These are phyloP conservation scores for Kodamaea arcana DNA, from an alignment of 1,139 yeast genomes.

Conservation along the genomic window DNA sequence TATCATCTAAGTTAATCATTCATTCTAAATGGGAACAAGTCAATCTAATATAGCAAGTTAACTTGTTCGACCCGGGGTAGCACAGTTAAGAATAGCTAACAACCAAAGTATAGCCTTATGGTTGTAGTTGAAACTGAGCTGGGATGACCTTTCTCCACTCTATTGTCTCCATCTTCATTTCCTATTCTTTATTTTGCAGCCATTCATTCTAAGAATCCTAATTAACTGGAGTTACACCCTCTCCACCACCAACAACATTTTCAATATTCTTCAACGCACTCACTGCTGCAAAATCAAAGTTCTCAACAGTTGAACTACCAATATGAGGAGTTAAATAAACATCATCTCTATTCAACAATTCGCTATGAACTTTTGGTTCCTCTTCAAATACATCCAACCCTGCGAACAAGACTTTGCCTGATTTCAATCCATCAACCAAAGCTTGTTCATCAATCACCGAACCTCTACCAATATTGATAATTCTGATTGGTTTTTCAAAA, in stretches of 20 bases:
- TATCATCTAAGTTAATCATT: too few relatives aligned
- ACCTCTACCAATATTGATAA: slow-evolving; percentile 25
- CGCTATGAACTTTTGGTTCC: slow-evolving; percentile 20
- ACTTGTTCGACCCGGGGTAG: too few relatives aligned
- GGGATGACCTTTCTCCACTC: too few relatives aligned
- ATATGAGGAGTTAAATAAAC: slow-evolving; percentile 24
- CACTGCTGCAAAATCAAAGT: slow-evolving; percentile 20
- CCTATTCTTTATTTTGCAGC: too few relatives aligned
- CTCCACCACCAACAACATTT: slow-evolving; percentile 28
- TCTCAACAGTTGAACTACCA: slow-evolving; percentile 22
- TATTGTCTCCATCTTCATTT: too few relatives aligned
- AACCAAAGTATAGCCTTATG: too few relatives aligned
- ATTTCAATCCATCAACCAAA: slow-evolving; percentile 19
- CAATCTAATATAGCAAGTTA: too few relatives aligned
- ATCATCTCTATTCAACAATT: slow-evolving; percentile 19
- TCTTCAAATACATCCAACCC: slow-evolving; percentile 25
- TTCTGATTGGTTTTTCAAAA: slow-evolving; percentile 17
- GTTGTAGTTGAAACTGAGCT: too few relatives aligned
- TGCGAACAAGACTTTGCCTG: slow-evolving; percentile 22
- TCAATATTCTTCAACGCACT: slow-evolving; percentile 41
- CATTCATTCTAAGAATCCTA: too few relatives aligned
- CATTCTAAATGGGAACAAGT: too few relatives aligned
- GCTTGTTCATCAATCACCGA: slow-evolving; percentile 22
- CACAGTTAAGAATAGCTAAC: too few relatives aligned
- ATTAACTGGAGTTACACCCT: slow-evolving; percentile 35